Conservation (phyloP, 768 basidiomycete genomes). For the Obba rivulosa region DNA sequence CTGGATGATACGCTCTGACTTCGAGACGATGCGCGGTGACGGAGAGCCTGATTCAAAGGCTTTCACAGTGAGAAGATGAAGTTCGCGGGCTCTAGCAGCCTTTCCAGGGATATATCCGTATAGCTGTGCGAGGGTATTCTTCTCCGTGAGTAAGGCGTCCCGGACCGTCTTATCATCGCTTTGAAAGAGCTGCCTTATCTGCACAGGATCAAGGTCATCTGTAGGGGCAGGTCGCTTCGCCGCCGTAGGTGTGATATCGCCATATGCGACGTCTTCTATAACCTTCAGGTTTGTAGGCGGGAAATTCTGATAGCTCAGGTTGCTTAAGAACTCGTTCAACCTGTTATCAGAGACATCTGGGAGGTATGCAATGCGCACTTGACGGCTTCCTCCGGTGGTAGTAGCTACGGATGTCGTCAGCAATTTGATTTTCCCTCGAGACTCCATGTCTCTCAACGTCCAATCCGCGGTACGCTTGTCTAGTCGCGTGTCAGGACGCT, state of each 20-base stretch:
- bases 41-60: constrained; percentile 36
- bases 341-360: constrained; percentile 48
- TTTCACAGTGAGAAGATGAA: constrained; percentile 53
- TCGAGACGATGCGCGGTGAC: constrained; percentile 45
- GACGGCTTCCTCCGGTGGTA: constrained; percentile 52
- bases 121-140: constrained; percentile 61
- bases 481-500: constrained; percentile 58
- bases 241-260: constrained; percentile 46
- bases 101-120: constrained; percentile 74
- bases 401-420: constrained; percentile 60
- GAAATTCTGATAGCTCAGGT: constrained; percentile 37
- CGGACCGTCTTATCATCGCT: constrained; percentile 50
- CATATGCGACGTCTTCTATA: constrained; percentile 34
- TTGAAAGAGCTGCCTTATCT: constrained; percentile 48
- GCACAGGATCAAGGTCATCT: neutral
- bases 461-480: constrained; percentile 69
- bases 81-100: constrained; percentile 53
- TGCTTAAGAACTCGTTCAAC: constrained; percentile 53
- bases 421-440: constrained; percentile 62
- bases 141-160: constrained; percentile 62
- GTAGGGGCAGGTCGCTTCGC: constrained; percentile 17
- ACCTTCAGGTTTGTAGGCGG: constrained; percentile 37
- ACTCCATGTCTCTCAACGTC: constrained; percentile 58
- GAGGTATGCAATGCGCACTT: constrained; percentile 61
- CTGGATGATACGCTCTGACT: constrained; percentile 50